phyloP scores from a whole-genome alignment of 1,139 yeast species.

The Hyphopichia burtonii region DNA sequence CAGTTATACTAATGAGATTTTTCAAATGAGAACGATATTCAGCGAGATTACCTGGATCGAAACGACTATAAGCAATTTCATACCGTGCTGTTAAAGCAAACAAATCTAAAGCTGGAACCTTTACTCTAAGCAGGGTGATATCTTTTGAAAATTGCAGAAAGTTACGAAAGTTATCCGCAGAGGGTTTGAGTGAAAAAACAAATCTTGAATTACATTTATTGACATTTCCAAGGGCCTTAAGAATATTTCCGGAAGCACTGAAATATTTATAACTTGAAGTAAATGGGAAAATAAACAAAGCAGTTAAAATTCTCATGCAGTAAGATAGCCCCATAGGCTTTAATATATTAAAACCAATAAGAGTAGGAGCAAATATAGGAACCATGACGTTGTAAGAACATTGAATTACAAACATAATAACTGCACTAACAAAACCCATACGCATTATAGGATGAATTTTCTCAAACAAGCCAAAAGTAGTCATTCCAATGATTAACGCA shows the following conservation, averaged over 20 bases:
- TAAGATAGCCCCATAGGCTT: slow-evolving; percentile 27
- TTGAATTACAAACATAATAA: slow-evolving; percentile 21
- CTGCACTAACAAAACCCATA: slow-evolving; percentile 21
- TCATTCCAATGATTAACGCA: slow-evolving; percentile 24
- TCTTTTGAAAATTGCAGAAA: slow-evolving; percentile 19
- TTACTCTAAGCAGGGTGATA: slow-evolving; percentile 18
- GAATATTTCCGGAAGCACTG: slow-evolving; percentile 14
- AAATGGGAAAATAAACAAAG: slow-evolving; percentile 29
- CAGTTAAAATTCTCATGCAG: slow-evolving; percentile 17
- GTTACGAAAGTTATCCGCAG: slow-evolving; percentile 22
- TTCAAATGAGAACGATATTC: slow-evolving; percentile 25
- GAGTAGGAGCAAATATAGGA: slow-evolving; percentile 26
- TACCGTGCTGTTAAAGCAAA: slow-evolving; percentile 18
- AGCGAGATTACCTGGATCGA: slow-evolving; percentile 28
- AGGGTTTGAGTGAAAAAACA: slow-evolving; percentile 28
- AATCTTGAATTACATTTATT: slow-evolving; percentile 22
- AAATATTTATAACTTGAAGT: slow-evolving; percentile 27
- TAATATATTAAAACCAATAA: slow-evolving; percentile 18
- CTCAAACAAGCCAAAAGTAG: slow-evolving; percentile 24
- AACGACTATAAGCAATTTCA: slow-evolving; percentile 30
- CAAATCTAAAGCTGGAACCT: slow-evolving; percentile 20
- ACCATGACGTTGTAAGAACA: slow-evolving; percentile 26
- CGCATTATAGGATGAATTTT: slow-evolving; percentile 19
- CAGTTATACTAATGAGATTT: slow-evolving; percentile 20
- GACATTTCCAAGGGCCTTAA: slow-evolving; percentile 15